These are phyloP conservation scores for Boletus fagicola DNA, from an alignment of 768 basidiomycete genomes.

Conservation along the genomic window DNA sequence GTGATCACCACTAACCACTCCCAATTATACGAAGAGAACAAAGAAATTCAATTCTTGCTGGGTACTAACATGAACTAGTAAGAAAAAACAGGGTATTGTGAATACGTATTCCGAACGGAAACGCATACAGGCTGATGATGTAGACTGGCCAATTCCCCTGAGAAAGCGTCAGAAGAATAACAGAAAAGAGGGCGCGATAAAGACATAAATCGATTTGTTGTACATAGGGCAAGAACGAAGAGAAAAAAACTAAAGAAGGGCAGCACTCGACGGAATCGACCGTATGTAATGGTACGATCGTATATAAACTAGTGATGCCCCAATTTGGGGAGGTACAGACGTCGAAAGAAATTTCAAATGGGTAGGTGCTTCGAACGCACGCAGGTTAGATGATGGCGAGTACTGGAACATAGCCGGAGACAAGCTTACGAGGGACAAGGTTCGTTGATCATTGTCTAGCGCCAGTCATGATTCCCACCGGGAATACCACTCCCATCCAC, in stretches of 20 bases:
- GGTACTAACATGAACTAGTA: too few relatives aligned
- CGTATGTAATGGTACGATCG: slow-evolving; percentile 1
- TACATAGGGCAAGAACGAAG: slow-evolving; percentile 2
- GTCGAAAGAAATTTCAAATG: neutral
- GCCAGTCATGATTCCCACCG: slow-evolving; percentile 24
- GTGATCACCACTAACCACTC: too few relatives aligned
- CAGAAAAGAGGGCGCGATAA: slow-evolving; percentile 6
- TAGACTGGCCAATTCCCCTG: neutral
- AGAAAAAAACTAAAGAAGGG: neutral
- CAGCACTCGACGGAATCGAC: slow-evolving; percentile 5
- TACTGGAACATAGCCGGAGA: too few relatives aligned
- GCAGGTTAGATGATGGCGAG: too few relatives aligned
- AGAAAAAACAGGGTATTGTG: neutral
- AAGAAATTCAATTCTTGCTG: too few relatives aligned
- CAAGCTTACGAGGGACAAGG: too few relatives aligned
- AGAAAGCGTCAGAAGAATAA: neutral
- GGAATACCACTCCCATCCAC: slow-evolving; percentile 8
- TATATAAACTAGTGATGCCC: slow-evolving; percentile 9
- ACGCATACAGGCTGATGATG: neutral
- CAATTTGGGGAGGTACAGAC: neutral
- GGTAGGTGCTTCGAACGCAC: slow-evolving; percentile 14
- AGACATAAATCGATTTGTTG: slow-evolving; percentile 5
- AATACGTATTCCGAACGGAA: slow-evolving; percentile 1
- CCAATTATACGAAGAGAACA: too few relatives aligned
- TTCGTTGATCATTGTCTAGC: slow-evolving; percentile 5